Conservation (phyloP, 2,329 filamentous ascomycete species). For the Cladobotryum protrusum region DNA sequence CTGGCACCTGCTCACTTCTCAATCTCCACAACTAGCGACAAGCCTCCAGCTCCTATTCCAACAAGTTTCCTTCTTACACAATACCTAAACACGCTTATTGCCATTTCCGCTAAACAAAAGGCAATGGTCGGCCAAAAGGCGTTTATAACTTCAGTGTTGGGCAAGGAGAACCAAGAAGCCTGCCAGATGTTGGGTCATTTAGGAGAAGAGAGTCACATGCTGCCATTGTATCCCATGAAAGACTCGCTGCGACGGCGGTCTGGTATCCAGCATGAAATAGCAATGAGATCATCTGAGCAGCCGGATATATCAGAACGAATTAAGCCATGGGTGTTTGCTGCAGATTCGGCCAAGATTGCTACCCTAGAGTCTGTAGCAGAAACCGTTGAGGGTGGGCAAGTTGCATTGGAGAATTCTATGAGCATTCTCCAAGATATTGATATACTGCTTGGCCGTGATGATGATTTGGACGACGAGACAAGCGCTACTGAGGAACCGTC, state of each 20-base stretch:
- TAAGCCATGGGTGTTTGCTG: conserved; percentile 54
- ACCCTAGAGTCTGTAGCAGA: conserved; percentile 54
- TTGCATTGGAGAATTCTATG: conserved; percentile 49
- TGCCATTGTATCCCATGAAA: conserved; percentile 45
- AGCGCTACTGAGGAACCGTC: conserved; percentile 12
- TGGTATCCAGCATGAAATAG: conserved; percentile 41
- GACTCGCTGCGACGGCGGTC: conserved; percentile 27
- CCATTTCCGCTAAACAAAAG: conserved; percentile 51
- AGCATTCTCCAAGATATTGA: conserved; percentile 44
- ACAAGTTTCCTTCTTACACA: conserved; percentile 45
- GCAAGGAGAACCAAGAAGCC: conserved; percentile 45
- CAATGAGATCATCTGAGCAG: conserved; percentile 29
- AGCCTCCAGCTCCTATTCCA: conserved; percentile 15
- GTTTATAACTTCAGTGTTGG: conserved; percentile 45
- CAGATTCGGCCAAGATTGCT: conserved; percentile 53
- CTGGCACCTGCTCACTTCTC: conserved; percentile 16
- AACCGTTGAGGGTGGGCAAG: conserved; percentile 52
- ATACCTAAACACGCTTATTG: conserved; percentile 49
- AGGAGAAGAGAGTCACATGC: conserved; percentile 56
- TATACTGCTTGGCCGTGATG: conserved; percentile 37
- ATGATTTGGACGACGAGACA: conserved; percentile 23
- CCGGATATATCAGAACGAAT: conserved; percentile 38
- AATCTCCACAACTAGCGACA: conserved; percentile 9
- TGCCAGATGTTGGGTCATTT: conserved; percentile 47
- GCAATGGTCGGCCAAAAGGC: conserved; percentile 52